A percentile compares a stretch with the other conserved stretches of the same genome.
Evolutionary conservation across 805 yeast species (phyloP).

Genomic region (Brettanomyces custersianus): DNA sequence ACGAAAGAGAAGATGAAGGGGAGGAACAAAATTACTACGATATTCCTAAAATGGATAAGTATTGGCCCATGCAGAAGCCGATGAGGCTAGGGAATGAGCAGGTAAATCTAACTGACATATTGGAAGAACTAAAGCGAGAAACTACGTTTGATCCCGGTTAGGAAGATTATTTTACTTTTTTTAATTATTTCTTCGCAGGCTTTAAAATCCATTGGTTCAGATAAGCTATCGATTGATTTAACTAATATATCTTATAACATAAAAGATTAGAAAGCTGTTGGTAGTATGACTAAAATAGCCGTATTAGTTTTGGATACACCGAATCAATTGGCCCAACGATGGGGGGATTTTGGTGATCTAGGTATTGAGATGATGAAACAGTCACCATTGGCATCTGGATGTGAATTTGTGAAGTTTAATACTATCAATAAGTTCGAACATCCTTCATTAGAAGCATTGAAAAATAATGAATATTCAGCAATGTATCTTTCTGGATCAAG

Average conservation of each 20-base stretch:
- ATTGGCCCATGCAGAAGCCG: no score
- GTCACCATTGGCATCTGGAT: conserved; percentile 11
- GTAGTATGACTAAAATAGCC: conserved; percentile 1
- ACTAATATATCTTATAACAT: no score
- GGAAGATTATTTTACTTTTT: no score
- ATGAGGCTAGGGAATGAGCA: no score
- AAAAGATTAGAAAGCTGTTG: no score
- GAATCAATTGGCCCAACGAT: conserved; percentile 6
- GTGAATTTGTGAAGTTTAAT: conserved; percentile 28
- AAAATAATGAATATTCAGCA: conserved; percentile 25
- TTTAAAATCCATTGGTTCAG: background rate
- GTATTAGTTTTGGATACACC: conserved; percentile 2
- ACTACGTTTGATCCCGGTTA: no score
- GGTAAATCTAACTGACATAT: no score
- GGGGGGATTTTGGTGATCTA: conserved; percentile 48
- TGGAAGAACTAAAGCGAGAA: no score
- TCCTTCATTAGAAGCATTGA: conserved; percentile 19
- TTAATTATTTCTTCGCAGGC: background rate
- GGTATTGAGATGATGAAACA: conserved; percentile 25
- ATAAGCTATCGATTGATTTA: no score
- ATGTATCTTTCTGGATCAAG: conserved; percentile 48
- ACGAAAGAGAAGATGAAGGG: no score
- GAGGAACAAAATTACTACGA: no score
- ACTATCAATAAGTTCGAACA: conserved; percentile 21
- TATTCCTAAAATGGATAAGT: no score